phyloP scores from a whole-genome alignment of 768 basidiomycete species.

The Thelephora aurantiotincta region DNA sequence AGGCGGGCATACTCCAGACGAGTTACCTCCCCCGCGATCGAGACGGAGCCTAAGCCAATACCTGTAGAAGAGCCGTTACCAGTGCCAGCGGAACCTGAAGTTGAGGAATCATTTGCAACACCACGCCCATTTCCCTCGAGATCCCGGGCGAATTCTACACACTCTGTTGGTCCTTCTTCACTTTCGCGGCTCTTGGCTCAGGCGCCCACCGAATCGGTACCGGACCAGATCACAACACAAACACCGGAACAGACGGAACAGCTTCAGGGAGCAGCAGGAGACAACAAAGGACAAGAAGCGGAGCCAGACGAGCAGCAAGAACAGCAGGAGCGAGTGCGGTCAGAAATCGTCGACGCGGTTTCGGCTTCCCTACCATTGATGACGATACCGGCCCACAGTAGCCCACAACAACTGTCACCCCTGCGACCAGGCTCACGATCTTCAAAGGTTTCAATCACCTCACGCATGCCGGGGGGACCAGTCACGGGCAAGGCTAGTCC shows the following conservation, averaged over 20 bases:
- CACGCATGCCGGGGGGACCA: conserved; percentile 44
- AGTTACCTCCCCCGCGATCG: conserved; percentile 22
- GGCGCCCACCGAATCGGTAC: conserved; percentile 32
- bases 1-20: conserved; percentile 42
- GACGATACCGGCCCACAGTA: not conserved
- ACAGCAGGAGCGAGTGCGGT: no score
- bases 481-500: conserved; percentile 42
- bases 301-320: no score
- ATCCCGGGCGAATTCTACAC: conserved; percentile 50
- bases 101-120: conserved; percentile 57
- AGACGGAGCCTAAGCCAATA: conserved; percentile 1
- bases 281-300: not conserved
- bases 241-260: conserved; percentile 1
- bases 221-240: conserved; percentile 11
- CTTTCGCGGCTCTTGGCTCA: conserved; percentile 70
- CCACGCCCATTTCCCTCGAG: conserved; percentile 52
- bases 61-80: conserved; percentile 17
- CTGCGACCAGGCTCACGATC: conserved; percentile 61
- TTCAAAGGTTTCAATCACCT: conserved; percentile 54
- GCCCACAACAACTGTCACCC: conserved; percentile 24
- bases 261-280: not conserved
- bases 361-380: not conserved
- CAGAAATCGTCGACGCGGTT: no score
- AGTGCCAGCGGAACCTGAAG: conserved; percentile 54
- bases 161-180: conserved; percentile 61